These are phyloP conservation scores for Fusarium ramigenum DNA, from an alignment of 2,329 filamentous ascomycete genomes.

Conservation along the genomic window DNA sequence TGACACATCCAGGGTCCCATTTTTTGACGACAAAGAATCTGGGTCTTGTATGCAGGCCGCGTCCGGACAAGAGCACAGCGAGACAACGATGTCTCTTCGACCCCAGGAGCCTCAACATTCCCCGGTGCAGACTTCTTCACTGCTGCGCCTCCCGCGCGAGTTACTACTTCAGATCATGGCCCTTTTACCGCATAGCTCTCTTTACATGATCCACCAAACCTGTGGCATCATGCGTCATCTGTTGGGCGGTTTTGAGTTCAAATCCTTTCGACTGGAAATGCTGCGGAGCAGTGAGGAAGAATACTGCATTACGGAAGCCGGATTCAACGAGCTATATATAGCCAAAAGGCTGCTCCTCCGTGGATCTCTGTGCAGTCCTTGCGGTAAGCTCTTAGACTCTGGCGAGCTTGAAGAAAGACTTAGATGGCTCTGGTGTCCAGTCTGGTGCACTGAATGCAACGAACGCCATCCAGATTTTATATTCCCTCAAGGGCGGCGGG, in stretches of 20 bases:
- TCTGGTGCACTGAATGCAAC: neutral
- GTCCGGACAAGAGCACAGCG: fast-evolving
- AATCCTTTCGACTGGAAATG: neutral
- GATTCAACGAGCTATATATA: neutral
- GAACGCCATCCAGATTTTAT: neutral
- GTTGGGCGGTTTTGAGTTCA: neutral
- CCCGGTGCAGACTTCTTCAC: fast-evolving
- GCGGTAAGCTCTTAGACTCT: neutral
- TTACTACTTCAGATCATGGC: neutral
- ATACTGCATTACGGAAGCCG: neutral
- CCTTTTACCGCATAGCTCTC: neutral
- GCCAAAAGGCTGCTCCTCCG: neutral
- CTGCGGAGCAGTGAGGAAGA: neutral
- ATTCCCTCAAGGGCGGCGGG: neutral
- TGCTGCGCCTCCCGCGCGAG: neutral
- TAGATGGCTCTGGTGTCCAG: neutral
- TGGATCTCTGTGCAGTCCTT: neutral
- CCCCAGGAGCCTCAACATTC: fast-evolving
- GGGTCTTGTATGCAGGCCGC: neutral
- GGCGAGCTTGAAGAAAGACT: neutral
- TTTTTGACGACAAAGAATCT: neutral
- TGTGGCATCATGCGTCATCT: neutral
- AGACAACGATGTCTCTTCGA: fast-evolving
- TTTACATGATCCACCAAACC: conserved; percentile 11
- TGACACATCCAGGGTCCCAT: neutral